Evolutionary conservation across 129 eudicot species (phyloP), one percentile per base, ranked within the genome.

Genomic region (Pseudognaphalium luteoalbum): DNA sequence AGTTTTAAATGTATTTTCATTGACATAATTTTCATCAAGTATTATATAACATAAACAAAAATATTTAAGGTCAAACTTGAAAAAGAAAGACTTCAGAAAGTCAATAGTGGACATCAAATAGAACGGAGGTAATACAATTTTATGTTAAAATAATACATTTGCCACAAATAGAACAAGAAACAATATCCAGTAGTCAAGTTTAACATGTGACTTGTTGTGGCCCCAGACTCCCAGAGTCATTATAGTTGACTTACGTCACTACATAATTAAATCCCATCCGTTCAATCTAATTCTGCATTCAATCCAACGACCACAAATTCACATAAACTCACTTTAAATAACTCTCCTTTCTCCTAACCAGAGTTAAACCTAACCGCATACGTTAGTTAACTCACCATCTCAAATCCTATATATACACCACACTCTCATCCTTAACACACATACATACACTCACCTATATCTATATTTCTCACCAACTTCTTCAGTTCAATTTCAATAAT

Each of bases 321-420:
- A 78, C 64, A 67, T 60, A 42, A 47, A 54, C 41, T 17, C 60
- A 70, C 39, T 59, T 60, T 61, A 68, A 66, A 75, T 42, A 34
- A 69, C 76, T 58, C 51, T 44, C 32, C 16, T 34, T 64, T 51
- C 58, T 8, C 47, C 21, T 60, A 78, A 78, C 76, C 54, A 5
- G 44, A 32, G 81, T 78, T 70, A 62, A 59, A 50, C 16, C 9
- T 70, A 54, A 70, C 81, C 32, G 39, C 22, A 32, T 10, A 42
- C 65, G 4, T 6, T 12, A 71, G 77, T 78, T 9, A 78, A 78
- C 54, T 71, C 82, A 47, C 81, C 77, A 15, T 71, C 77, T 60
- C 32, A 78, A 78, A 71, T 65, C 77, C 82, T 78, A 78, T 78
- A 78, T 69, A 78, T 71, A 61, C 20, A 57, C 71, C 33, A 11